A percentile compares a stretch with the other conserved stretches of the same genome.
Evolutionary conservation across 2,329 filamentous ascomycete genomes (phyloP).

Genomic region (Dactylellina parvicollis): DNA sequence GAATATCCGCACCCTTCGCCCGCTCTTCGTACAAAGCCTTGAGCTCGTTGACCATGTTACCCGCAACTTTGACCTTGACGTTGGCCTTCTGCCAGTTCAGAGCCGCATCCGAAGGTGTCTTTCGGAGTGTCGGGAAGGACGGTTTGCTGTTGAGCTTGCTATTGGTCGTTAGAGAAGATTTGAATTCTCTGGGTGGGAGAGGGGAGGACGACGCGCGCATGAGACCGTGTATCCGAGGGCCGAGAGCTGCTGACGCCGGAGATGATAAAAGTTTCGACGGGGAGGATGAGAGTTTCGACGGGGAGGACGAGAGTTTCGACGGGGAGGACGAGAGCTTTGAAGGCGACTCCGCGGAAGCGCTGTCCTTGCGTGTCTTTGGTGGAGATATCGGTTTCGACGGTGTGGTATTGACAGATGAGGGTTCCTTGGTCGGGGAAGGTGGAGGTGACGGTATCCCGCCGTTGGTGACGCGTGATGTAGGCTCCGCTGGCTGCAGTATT

Average conservation of each 20-base stretch:
- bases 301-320: slow-evolving; percentile 30
- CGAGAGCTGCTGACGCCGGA: slow-evolving; percentile 19
- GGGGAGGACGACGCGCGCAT: slow-evolving; percentile 42
- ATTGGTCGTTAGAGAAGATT: slow-evolving; percentile 26
- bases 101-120: slow-evolving; percentile 37
- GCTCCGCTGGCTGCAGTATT: slow-evolving; percentile 2
- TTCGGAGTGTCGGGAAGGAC: slow-evolving; percentile 38
- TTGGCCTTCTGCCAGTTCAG: slow-evolving; percentile 46
- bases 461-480: slow-evolving; percentile 36
- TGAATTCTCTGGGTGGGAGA: slow-evolving; percentile 46
- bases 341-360: slow-evolving; percentile 6
- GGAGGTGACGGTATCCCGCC: slow-evolving; percentile 50
- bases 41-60: slow-evolving; percentile 55
- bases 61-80: slow-evolving; percentile 39
- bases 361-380: slow-evolving; percentile 6
- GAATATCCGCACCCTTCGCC: slow-evolving; percentile 56
- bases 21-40: slow-evolving; percentile 57
- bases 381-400: slow-evolving; percentile 14
- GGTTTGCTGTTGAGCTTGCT: slow-evolving; percentile 31
- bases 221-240: slow-evolving; percentile 40
- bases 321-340: slow-evolving; percentile 22
- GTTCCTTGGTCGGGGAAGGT: slow-evolving; percentile 47
- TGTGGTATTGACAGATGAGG: slow-evolving; percentile 4
- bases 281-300: slow-evolving; percentile 42
- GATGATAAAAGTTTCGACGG: slow-evolving; percentile 44